Conservation (phyloP, 176 grass and related monocot genomes). For the Dendrocalamus sinicus region DNA sequence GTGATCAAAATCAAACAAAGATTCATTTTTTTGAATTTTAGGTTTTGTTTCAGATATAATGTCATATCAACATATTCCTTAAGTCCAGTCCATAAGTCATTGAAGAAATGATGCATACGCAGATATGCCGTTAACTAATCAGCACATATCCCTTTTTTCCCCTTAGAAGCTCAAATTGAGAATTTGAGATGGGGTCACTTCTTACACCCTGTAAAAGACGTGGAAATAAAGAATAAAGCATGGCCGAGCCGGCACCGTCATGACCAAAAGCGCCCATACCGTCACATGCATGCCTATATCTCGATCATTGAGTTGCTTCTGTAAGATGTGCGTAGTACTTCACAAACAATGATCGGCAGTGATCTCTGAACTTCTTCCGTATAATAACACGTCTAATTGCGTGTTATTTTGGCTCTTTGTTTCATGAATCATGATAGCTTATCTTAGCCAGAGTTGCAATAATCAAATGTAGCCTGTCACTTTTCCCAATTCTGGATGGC, state of each 20-base stretch:
- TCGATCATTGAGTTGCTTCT: constrained; percentile 30
- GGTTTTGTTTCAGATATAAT: too few relatives aligned
- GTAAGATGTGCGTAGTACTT: background rate
- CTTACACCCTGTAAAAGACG: constrained; percentile 35
- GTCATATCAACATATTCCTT: too few relatives aligned
- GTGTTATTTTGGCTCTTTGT: constrained; percentile 30
- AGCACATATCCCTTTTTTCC: background rate
- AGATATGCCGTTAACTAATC: too few relatives aligned
- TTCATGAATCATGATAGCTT: background rate
- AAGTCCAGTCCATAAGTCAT: too few relatives aligned
- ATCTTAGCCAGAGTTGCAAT: background rate
- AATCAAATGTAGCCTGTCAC: background rate
- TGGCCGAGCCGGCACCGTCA: constrained; percentile 22
- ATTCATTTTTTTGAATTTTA: too few relatives aligned
- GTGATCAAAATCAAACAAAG: too few relatives aligned
- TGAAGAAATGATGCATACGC: too few relatives aligned
- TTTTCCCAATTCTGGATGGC: constrained; percentile 1
- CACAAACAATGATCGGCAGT: background rate
- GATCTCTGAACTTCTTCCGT: constrained; percentile 2
- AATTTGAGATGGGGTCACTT: background rate
- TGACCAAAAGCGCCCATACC: background rate
- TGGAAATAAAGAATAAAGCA: constrained; percentile 26
- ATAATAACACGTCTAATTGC: background rate
- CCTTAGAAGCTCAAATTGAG: background rate
- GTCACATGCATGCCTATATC: constrained; percentile 12